Evolutionary conservation across 2,329 filamentous ascomycete species (phyloP), one percentile per base, ranked within the genome.

Genomic region (Alternaria gaisen): DNA sequence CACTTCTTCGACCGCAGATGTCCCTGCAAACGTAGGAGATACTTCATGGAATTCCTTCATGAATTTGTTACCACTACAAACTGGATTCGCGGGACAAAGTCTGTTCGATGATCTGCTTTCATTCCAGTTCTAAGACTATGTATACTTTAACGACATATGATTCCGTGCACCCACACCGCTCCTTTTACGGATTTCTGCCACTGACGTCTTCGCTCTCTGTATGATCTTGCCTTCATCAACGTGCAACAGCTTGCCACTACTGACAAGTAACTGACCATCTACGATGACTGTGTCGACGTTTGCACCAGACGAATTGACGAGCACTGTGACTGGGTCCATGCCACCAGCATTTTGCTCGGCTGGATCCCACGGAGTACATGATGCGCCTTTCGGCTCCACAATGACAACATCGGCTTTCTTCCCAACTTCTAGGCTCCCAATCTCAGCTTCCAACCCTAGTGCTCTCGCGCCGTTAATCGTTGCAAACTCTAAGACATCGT

Each of bases 381-480:
- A 69, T 8, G 79, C 68, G 1, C 74, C 74, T 14, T 72, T 69
- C 3, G 73, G 66, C 46, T 77, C 36, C 66, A 72, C 63, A 26
- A 72, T 72, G 2, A 81, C 79, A 40, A 82, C 75, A 57, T 82
- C 79, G 0, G 80, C 80, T 58, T 80, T 81, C 69, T 81, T 82
- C 1, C 79, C 79, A 6, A 77, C 63, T 55, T 80, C 78, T 18
- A 82, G 48, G 47, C 75, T 80, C 3, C 80, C 80, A 11, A 80
- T 79, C 0, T 70, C 60, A 16, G 72, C 62, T 14, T 80, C 73
- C 52, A 85, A 18, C 11, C 69, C 70, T 16, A 74, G 40, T 6
- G 72, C 69, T 12, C 62, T 58, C 7, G 72, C 71, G 3, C 69
- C 69, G 24, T 73, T 71, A 51, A 73, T 67, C 3, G 72, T 74